Evolutionary conservation across 768 basidiomycete species (phyloP), one percentile per base, ranked within the genome.

Genomic region (Chlorophyllum brunneum): DNA sequence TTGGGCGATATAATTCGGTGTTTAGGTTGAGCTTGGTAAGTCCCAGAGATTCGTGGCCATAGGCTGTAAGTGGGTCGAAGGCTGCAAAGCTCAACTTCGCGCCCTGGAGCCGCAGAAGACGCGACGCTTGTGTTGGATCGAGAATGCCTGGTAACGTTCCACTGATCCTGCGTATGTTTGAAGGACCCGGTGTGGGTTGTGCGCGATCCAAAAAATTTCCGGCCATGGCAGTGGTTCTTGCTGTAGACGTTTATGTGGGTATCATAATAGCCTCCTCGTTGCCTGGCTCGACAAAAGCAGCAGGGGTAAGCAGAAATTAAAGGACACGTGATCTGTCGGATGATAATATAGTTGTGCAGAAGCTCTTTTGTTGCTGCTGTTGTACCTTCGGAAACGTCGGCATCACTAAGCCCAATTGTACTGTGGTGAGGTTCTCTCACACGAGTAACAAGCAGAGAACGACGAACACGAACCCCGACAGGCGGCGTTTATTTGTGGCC

Each of bases 21-120:
- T 74, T 69, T 9, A 74, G 61, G 22, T 71, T 76, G 43, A 75
- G 69, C 43, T 69, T 77, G 27, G 63, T 70, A 16, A 72, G 23
- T 50, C 71, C 70, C 15, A 71, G 63, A 2, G 69, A 59, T 30
- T 67, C 71, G 3, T 64, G 57, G 11, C 70, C 66, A n/a, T 76
- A 70, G 0, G 86, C 89, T 22, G 82, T 77, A 47, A 73, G 74
- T 4, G 88, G 85, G 61, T 91, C 80, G 54, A 87, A 89, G n/a
- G 76, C 77, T 8, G 89, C 86, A 59, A 92, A 92, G 3, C 72
- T 76, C n/a, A 91, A 68, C 26, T 57, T 80, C 3, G 85, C 80
- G n/a, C 72, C 72, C 2, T 78, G 73, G 36, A 70, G 66, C 42
- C 83, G 81, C n/a, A 87, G 72, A 16, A 92, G 65, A 37, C 88